Conservation (phyloP, 1,284 basidiomycete species). For the Cystobasidium pallidum region DNA sequence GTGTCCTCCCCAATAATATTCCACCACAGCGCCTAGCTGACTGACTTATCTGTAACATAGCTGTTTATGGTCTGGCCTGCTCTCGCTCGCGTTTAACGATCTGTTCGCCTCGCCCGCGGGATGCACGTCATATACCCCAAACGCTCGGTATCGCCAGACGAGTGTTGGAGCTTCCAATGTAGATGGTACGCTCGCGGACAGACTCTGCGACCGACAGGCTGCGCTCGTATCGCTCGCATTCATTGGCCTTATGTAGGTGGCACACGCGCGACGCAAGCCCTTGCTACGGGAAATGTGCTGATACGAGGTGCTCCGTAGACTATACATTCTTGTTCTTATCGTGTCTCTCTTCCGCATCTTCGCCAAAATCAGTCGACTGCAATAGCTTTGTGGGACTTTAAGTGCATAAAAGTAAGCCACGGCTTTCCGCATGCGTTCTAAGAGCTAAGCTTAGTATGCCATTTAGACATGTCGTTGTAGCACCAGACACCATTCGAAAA, state of each 20-base stretch:
- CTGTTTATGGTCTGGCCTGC: constrained; percentile 80
- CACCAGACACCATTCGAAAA: neutral
- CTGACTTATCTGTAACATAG: neutral
- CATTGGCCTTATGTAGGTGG: constrained; percentile 39
- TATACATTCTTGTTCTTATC: constrained; percentile 77
- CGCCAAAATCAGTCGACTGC: constrained; percentile 69
- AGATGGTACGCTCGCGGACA: constrained; percentile 60
- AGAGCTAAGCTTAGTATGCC: too few species aligned
- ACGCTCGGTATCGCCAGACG: constrained; percentile 56
- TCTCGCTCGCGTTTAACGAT: constrained; percentile 85
- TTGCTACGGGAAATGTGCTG: constrained; percentile 38
- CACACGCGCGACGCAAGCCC: neutral
- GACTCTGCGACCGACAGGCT: constrained; percentile 70
- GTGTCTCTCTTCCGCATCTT: constrained; percentile 85
- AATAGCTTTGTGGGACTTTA: too few species aligned
- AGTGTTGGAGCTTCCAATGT: constrained; percentile 66
- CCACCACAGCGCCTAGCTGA: constrained; percentile 51
- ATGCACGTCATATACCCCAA: constrained; percentile 62
- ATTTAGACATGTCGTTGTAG: neutral
- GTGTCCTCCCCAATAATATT: constrained; percentile 37
- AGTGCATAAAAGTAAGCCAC: too few species aligned
- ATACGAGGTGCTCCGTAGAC: constrained; percentile 56
- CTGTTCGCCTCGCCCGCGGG: constrained; percentile 83
- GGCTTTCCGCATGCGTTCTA: too few species aligned
- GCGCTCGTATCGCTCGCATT: constrained; percentile 67